Percentiles rank a stretch among this genome's conserved stretches.
phyloP scores from a whole-genome alignment of 495 filamentous ascomycete species.

The Cudoniella acicularis region DNA sequence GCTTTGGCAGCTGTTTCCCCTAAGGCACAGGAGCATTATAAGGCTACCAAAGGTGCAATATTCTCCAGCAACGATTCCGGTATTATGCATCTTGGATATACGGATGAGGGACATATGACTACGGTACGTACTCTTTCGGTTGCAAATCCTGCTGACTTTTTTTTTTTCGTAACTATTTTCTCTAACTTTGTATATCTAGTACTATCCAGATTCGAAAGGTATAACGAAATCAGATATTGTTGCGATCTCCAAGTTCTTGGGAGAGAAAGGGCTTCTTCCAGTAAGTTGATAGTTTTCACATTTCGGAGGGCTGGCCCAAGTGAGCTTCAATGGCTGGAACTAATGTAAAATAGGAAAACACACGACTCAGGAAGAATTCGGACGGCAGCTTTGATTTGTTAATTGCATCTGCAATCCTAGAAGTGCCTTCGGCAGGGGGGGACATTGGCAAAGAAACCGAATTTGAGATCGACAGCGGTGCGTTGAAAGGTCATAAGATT shows the following conservation, averaged over 20 bases:
- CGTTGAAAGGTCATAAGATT: conserved; percentile 61
- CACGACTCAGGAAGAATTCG: conserved; percentile 70
- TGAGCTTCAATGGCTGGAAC: background rate
- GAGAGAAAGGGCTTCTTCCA: conserved; percentile 60
- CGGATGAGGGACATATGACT: conserved; percentile 77
- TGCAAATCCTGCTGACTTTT: too few relatives aligned
- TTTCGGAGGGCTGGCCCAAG: background rate
- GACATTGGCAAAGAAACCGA: conserved; percentile 66
- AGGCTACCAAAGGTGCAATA: conserved; percentile 67
- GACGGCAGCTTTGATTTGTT: conserved; percentile 74
- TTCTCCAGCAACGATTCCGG: conserved; percentile 64
- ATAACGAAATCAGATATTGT: conserved; percentile 86
- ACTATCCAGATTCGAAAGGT: conserved; percentile 83
- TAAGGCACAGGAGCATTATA: conserved; percentile 58
- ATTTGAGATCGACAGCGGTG: conserved; percentile 60
- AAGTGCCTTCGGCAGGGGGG: conserved; percentile 50
- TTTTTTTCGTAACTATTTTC: too few relatives aligned
- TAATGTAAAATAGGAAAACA: conserved; percentile 70
- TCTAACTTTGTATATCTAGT: too few relatives aligned
- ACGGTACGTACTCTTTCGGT: too few relatives aligned
- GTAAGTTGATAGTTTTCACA: conserved; percentile 7
- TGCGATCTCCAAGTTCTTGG: conserved; percentile 66
- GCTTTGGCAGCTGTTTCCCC: conserved; percentile 64
- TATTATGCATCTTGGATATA: conserved; percentile 82
- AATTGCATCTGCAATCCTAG: conserved; percentile 66